Percentiles rank a stretch among this genome's conserved stretches.
These are phyloP conservation scores for Skeletonema grethae DNA, from an alignment of 108 stramenopile genomes.

Conservation along the genomic window DNA sequence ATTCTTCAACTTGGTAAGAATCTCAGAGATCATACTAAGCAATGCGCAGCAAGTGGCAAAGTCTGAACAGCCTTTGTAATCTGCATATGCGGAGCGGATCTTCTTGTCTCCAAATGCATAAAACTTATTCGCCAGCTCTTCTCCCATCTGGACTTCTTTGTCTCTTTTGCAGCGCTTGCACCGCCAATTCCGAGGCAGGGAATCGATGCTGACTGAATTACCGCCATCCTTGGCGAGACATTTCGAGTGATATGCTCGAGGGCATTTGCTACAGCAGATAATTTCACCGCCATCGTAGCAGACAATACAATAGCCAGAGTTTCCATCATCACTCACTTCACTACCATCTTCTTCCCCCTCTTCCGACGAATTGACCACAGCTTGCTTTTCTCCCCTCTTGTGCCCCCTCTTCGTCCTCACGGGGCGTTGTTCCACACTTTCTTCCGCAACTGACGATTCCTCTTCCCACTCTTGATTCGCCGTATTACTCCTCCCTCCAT, in stretches of 20 bases:
- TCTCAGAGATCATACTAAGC: constrained; percentile 17
- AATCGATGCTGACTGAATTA: constrained; percentile 12
- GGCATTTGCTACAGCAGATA: constrained; percentile 39
- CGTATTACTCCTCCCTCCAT: constrained; percentile 7
- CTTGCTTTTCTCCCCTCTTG: constrained; percentile 1
- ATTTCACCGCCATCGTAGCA: constrained; percentile 36
- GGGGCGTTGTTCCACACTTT: neutral
- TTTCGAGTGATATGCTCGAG: constrained; percentile 33
- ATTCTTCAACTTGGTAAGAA: constrained; percentile 31
- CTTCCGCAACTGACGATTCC: neutral
- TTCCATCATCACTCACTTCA: constrained; percentile 39
- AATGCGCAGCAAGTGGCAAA: constrained; percentile 27
- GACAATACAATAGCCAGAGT: constrained; percentile 41
- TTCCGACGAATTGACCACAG: neutral
- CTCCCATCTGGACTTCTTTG: constrained; percentile 13
- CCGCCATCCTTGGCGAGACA: constrained; percentile 31
- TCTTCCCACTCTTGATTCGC: neutral
- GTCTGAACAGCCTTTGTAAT: constrained; percentile 30
- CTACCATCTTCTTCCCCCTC: constrained; percentile 11
- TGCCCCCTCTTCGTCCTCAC: constrained; percentile 2
- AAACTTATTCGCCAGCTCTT: constrained; percentile 25
- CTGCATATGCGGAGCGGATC: constrained; percentile 33
- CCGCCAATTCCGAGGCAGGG: constrained; percentile 30
- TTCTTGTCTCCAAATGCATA: constrained; percentile 17
- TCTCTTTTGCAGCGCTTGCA: constrained; percentile 42